These are phyloP conservation scores for Chlamydomonas sphaeroides DNA, from an alignment of 139 green algal genomes.

Conservation along the genomic window DNA sequence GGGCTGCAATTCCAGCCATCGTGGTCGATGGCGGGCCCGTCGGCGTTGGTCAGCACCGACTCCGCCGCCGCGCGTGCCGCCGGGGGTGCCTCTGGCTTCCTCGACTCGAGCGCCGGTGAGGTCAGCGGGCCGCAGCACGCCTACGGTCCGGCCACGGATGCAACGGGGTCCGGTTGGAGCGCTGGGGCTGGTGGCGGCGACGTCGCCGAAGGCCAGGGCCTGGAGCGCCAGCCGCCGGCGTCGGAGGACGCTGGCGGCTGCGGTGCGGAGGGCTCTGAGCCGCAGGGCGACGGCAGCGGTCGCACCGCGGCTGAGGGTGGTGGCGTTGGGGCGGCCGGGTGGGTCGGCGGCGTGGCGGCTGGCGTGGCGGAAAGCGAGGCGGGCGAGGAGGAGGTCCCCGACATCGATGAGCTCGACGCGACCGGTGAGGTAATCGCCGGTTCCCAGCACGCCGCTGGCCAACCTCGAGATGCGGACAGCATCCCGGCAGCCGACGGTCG, in stretches of 20 bases:
- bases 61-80: background rate
- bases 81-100: background rate
- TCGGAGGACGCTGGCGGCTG: background rate
- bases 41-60: background rate
- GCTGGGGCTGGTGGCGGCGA: no score
- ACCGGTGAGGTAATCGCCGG: no score
- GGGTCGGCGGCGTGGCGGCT: background rate
- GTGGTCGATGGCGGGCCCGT: background rate
- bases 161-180: no score
- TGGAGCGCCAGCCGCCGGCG: no score
- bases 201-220: no score
- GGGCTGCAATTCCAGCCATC: constrained; percentile 30
- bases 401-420: constrained; percentile 27
- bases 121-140: no score
- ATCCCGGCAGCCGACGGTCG: no score
- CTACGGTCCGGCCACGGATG: no score
- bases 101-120: no score
- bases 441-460: no score
- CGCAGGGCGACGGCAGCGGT: background rate
- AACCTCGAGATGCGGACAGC: no score
- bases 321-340: background rate
- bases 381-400: constrained; percentile 2
- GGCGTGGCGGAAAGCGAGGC: background rate
- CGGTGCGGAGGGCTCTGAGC: background rate
- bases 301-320: background rate